A percentile compares a stretch with the other conserved stretches of the same genome.
Conservation (phyloP, 148 eudicot genomes). For the Mesembryanthemum crystallinum region DNA sequence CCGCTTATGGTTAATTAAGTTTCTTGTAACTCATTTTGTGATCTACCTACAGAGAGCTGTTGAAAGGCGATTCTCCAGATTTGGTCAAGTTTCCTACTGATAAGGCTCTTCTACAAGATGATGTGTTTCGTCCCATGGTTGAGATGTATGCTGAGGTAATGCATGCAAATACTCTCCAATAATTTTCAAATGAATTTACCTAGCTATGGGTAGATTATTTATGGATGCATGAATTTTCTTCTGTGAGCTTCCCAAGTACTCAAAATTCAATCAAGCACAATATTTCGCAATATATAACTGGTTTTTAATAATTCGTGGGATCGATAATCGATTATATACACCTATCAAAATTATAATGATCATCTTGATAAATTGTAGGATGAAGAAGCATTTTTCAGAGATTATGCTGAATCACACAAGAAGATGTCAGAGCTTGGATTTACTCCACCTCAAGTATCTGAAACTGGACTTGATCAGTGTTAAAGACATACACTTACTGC, state of each 20-base stretch:
- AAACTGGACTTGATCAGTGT: too few species aligned
- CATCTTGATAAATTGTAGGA: constrained; percentile 39
- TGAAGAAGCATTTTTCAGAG: constrained; percentile 63
- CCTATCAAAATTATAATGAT: too few species aligned
- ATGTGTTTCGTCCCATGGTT: constrained; percentile 50
- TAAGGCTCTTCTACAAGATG: constrained; percentile 57
- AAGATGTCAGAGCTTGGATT: constrained; percentile 83
- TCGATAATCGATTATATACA: too few species aligned
- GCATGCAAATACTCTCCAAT: neutral
- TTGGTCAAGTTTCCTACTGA: constrained; percentile 77
- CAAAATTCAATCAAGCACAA: too few species aligned
- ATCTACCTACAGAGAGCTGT: constrained; percentile 50
- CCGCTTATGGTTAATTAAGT: too few species aligned
- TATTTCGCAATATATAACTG: too few species aligned
- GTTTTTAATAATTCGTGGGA: too few species aligned
- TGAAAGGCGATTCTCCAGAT: constrained; percentile 52
- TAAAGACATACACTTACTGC: too few species aligned
- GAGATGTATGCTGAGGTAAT: constrained; percentile 69
- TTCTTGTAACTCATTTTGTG: neutral
- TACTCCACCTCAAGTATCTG: constrained; percentile 23
- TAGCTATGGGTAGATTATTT: too few species aligned
- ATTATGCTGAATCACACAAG: constrained; percentile 85
- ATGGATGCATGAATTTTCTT: too few species aligned
- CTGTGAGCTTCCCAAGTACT: too few species aligned
- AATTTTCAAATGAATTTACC: too few species aligned